Evolutionary conservation across 2,329 filamentous ascomycete species (phyloP), one percentile per base, ranked within the genome.

Genomic region (Calonectria multiphialidica): DNA sequence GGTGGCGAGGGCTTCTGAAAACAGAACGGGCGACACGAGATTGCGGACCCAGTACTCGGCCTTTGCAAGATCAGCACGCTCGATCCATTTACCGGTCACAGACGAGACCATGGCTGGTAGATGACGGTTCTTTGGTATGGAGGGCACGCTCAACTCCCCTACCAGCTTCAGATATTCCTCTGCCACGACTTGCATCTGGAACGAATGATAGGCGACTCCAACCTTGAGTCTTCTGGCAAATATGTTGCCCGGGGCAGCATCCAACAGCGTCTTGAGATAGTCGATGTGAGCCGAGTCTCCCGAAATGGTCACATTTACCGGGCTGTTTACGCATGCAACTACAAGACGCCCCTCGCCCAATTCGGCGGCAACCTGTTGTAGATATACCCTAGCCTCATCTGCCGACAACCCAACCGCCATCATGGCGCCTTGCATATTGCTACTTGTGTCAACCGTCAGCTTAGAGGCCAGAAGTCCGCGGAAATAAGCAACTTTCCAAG

Each of bases 121-220:
- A 3, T 50, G 53, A 9, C 21, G 33, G 23, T 30, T 40, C 10
- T 65, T 65, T 30, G 45, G 33, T 10, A 21, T 53, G 2, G 44
- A 25, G 7, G 44, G 44, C 15, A 28, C 47, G n/a, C 15, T 28
- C 13, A 44, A 25, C 21, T 49, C 44, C 7, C 30, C 44, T 21
- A 40, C 37, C 16, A 40, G 62, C 21, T 59, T 59, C 13, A 40
- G 62, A 10, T 65, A 50, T 30, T 53, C 62, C 7, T 49, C 28
- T 25, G 45, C 44, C 9, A 28, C 57, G 44, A 10, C 64, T 33
- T 6, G 13, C 87, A 89, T 88, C 71, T 87, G 86, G 66, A 85
- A 83, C 0, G 87, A 89, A 73, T 89, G 88, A 47, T 89, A 89
- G 1, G 87, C 87, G 3, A 84, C 84, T 15, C 86, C 83, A 5